Evolutionary conservation across 129 eudicot genomes (phyloP).

Genomic region (Ambrosia trifida): DNA sequence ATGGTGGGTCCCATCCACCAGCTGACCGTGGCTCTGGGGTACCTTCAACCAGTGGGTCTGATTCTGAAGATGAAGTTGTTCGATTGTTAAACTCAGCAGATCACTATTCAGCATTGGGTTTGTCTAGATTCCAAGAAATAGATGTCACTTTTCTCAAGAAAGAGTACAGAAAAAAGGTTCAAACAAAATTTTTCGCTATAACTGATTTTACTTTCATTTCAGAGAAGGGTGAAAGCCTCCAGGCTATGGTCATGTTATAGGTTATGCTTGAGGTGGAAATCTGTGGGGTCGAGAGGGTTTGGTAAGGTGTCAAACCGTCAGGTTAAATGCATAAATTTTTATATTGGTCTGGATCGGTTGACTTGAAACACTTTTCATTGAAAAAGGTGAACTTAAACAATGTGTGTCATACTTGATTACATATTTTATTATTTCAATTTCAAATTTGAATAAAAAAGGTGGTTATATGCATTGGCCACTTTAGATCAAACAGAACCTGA

Average conservation of each 20-base stretch:
- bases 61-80: slow-evolving; percentile 88
- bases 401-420: background rate
- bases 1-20: slow-evolving; percentile 47
- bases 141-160: slow-evolving; percentile 79
- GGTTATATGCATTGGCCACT: background rate
- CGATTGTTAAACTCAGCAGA: slow-evolving; percentile 81
- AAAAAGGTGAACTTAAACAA: background rate
- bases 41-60: slow-evolving; percentile 92
- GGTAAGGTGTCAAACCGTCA: background rate
- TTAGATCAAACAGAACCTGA: background rate
- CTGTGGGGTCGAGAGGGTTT: background rate
- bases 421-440: background rate
- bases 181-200: slow-evolving; percentile 10
- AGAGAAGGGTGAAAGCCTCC: slow-evolving; percentile 1
- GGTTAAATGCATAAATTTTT: background rate
- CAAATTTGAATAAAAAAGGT: background rate
- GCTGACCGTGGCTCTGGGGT: slow-evolving; percentile 70
- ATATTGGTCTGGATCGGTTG: background rate
- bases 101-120: slow-evolving; percentile 89
- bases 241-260: slow-evolving; percentile 9
- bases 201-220: slow-evolving; percentile 3
- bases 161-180: slow-evolving; percentile 89
- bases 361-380: background rate
- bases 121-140: slow-evolving; percentile 67
- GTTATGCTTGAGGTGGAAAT: slow-evolving; percentile 2